A percentile compares a stretch with the other conserved stretches of the same genome.
These are phyloP conservation scores for Fusarium citri DNA, from an alignment of 2,329 filamentous ascomycete genomes.

Conservation along the genomic window DNA sequence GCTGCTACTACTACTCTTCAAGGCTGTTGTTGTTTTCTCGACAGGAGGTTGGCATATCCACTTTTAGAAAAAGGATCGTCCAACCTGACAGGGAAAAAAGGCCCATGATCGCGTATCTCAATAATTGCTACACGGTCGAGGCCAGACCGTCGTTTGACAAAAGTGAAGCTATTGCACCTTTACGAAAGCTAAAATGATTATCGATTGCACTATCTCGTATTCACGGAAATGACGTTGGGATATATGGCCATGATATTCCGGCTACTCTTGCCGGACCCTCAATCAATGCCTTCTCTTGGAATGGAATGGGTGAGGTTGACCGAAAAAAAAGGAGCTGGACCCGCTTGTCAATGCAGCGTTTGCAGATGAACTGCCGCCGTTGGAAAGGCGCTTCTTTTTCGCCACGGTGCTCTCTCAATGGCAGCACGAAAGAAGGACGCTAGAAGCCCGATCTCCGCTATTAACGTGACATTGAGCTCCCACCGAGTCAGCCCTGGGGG, in stretches of 20 bases:
- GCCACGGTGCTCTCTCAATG: constrained; percentile 1
- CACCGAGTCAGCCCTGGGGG: constrained; percentile 18
- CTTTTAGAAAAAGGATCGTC: constrained; percentile 20
- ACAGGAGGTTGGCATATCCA: not conserved
- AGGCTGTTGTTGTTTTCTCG: not conserved
- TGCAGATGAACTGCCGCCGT: constrained; percentile 32
- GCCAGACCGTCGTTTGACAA: not conserved
- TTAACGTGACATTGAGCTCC: not conserved
- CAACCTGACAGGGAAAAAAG: constrained; percentile 11
- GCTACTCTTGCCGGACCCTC: constrained; percentile 12
- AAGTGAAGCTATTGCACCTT: not conserved
- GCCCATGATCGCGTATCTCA: constrained; percentile 17
- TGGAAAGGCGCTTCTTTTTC: constrained; percentile 28
- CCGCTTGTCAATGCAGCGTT: constrained; percentile 24
- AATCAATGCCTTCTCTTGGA: not conserved
- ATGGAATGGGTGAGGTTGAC: not conserved
- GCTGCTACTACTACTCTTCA: not conserved
- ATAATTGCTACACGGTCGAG: not conserved
- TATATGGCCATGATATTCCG: not conserved
- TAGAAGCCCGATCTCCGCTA: constrained; percentile 22
- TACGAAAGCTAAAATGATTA: constrained; percentile 3
- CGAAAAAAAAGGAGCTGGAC: constrained; percentile 20
- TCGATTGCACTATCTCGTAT: constrained; percentile 12
- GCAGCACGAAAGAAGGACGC: constrained; percentile 14
- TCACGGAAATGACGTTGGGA: constrained; percentile 19